Evolutionary conservation across 176 grass and related monocot species (phyloP).

Genomic region (Phragmites australis): DNA sequence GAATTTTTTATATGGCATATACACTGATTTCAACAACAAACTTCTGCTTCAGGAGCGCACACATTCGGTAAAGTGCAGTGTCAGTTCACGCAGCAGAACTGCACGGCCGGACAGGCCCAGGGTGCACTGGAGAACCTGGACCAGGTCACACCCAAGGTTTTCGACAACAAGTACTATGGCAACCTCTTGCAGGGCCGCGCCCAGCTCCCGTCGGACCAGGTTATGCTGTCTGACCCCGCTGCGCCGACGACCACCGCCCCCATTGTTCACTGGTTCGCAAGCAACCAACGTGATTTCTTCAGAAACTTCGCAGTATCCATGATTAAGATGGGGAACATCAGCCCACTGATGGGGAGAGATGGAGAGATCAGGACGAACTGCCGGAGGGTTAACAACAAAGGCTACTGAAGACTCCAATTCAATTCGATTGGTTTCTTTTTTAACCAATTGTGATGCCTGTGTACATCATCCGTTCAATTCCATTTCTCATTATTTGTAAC

Average conservation of each 20-base stretch:
- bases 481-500: not conserved
- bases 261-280: constrained; percentile 34
- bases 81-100: constrained; percentile 8
- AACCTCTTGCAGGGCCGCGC: constrained; percentile 38
- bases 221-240: constrained; percentile 21
- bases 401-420: not conserved
- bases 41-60: constrained; percentile 49
- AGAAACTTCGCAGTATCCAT: constrained; percentile 39
- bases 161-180: constrained; percentile 58
- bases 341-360: constrained; percentile 26
- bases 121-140: constrained; percentile 48
- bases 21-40: not conserved
- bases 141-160: constrained; percentile 36
- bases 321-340: constrained; percentile 65
- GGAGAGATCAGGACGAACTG: constrained; percentile 54
- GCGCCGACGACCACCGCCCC: constrained; percentile 6
- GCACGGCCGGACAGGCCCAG: not conserved
- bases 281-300: constrained; percentile 44
- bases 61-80: constrained; percentile 58
- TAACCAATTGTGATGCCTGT: not conserved
- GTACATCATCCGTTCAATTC: not conserved
- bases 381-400: constrained; percentile 38
- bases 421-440: too few relatives aligned
- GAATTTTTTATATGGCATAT: not conserved
- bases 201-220: constrained; percentile 47